These are phyloP conservation scores for Vaccinium macrocarpon DNA, from an alignment of 148 eudicot species.

Conservation along the genomic window DNA sequence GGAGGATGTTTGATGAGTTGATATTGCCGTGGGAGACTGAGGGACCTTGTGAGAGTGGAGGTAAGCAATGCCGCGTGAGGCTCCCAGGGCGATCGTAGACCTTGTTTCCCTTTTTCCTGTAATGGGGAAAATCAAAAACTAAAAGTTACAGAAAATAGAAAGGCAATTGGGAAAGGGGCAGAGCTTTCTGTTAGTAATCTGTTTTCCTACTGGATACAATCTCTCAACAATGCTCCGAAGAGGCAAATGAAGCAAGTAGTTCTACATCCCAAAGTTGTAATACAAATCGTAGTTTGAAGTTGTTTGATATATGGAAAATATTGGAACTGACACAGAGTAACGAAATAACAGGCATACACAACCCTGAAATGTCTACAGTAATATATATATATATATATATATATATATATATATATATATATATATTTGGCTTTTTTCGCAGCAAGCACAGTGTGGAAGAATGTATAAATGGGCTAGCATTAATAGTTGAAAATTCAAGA, in stretches of 20 bases:
- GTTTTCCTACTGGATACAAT: not conserved
- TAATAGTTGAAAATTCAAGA: not conserved
- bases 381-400: no score
- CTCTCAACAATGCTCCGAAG: not conserved
- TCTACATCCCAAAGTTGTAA: not conserved
- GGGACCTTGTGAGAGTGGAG: slow-evolving; percentile 40
- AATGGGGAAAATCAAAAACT: not conserved
- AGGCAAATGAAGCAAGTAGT: not conserved
- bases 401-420: no score
- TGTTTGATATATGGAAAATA: no score
- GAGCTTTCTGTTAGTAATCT: not conserved
- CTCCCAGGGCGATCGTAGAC: slow-evolving; percentile 46
- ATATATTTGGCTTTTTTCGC: no score
- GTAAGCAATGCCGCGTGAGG: slow-evolving; percentile 52
- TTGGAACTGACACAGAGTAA: not conserved
- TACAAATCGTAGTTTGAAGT: not conserved
- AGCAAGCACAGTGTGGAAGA: no score
- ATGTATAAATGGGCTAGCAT: not conserved
- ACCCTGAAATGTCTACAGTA: no score
- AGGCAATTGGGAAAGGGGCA: no score
- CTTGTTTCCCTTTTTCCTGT: slow-evolving; percentile 38
- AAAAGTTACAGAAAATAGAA: not conserved
- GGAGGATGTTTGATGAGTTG: slow-evolving; percentile 62
- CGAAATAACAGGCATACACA: not conserved
- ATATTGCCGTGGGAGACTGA: slow-evolving; percentile 65